These are phyloP conservation scores for Tricholomella constricta DNA, from an alignment of 768 basidiomycete genomes.

Conservation along the genomic window DNA sequence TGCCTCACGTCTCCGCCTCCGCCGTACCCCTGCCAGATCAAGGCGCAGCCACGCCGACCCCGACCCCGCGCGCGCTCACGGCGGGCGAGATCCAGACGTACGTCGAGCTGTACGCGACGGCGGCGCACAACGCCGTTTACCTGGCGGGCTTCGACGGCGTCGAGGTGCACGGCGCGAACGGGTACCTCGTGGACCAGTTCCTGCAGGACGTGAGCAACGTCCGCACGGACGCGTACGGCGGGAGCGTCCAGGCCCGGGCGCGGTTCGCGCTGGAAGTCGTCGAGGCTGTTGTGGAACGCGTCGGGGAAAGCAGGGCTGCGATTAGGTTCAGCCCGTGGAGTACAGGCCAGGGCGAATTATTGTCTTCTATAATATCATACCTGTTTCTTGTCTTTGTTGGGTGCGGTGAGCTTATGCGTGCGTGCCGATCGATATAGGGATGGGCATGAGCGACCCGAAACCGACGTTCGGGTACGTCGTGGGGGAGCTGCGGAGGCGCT, in stretches of 20 bases:
- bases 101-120: constrained; percentile 48
- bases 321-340: constrained; percentile 64
- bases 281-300: constrained; percentile 47
- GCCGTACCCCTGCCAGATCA: constrained; percentile 21
- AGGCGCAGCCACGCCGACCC: background rate
- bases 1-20: constrained; percentile 36
- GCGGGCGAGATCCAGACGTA: constrained; percentile 52
- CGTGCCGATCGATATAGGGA: too few relatives aligned
- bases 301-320: constrained; percentile 56
- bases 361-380: too few relatives aligned
- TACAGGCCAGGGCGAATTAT: constrained; percentile 40
- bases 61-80: constrained; percentile 44
- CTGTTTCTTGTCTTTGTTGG: too few relatives aligned
- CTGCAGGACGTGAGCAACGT: constrained; percentile 56
- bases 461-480: constrained; percentile 35
- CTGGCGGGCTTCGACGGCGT: constrained; percentile 70
- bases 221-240: constrained; percentile 69
- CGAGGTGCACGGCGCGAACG: constrained; percentile 49
- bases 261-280: constrained; percentile 59
- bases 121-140: constrained; percentile 56
- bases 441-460: constrained; percentile 45
- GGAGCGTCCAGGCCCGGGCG: constrained; percentile 59
- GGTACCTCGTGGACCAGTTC: constrained; percentile 63
- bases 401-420: background rate
- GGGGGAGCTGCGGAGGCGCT: constrained; percentile 31